A percentile compares a stretch with the other conserved stretches of the same genome.
These are phyloP conservation scores for Aspergillus phoenicis DNA, from an alignment of 2,329 filamentous ascomycete species.

Conservation along the genomic window DNA sequence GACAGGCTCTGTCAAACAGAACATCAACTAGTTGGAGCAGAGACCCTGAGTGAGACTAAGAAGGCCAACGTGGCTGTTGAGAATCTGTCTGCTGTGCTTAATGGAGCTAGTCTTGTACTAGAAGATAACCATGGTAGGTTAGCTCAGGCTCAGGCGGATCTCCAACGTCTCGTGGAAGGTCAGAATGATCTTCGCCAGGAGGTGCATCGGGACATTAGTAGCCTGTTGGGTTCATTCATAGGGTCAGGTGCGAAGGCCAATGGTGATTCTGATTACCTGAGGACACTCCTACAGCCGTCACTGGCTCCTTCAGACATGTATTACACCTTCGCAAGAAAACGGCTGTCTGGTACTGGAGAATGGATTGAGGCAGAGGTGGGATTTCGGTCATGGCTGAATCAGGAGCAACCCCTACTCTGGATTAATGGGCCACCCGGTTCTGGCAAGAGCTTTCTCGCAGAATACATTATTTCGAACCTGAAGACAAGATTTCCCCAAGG, in stretches of 20 bases:
- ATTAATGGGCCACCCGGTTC: conserved; percentile 50
- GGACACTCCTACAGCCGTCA: background rate
- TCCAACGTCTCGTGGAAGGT: background rate
- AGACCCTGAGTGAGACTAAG: background rate
- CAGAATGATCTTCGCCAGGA: background rate
- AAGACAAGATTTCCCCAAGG: conserved; percentile 36
- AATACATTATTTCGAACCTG: conserved; percentile 47
- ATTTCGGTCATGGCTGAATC: conserved; percentile 44
- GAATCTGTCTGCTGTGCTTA: background rate
- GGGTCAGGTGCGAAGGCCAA: background rate
- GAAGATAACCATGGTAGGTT: background rate
- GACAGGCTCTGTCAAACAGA: background rate
- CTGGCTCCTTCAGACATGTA: conserved; percentile 1
- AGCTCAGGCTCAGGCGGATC: background rate
- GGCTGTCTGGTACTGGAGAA: conserved; percentile 45
- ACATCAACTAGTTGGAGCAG: background rate
- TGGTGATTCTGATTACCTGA: background rate
- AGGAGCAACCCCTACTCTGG: conserved; percentile 48
- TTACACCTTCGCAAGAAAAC: background rate
- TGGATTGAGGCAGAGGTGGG: conserved; percentile 49
- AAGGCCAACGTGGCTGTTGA: background rate
- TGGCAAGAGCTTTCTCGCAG: conserved; percentile 52
- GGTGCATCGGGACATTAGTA: background rate
- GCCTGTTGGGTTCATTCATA: background rate
- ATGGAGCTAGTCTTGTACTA: background rate